Conservation (phyloP, 371 early-diverging fungal species). For the Nosema muscidifuracis region DNA sequence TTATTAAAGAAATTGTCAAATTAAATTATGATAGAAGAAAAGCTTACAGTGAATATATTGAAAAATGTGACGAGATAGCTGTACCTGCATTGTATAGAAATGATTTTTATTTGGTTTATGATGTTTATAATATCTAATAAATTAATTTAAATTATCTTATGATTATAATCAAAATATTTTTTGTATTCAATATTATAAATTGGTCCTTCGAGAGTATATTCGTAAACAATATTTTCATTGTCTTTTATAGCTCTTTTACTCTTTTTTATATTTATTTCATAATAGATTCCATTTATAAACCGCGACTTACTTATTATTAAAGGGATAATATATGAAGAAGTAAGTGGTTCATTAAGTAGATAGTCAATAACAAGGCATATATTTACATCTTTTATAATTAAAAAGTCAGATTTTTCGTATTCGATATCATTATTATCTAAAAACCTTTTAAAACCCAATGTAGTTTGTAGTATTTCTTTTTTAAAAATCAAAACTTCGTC, state of each 20-base stretch:
- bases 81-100: not conserved
- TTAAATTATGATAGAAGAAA: constrained; percentile 1
- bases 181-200: constrained; percentile 12
- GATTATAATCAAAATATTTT: not conserved
- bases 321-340: constrained; percentile 17
- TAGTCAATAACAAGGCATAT: constrained; percentile 20
- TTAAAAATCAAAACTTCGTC: constrained; percentile 27
- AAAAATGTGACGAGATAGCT: constrained; percentile 13
- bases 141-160: not conserved
- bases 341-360: constrained; percentile 18
- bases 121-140: not conserved
- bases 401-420: constrained; percentile 7
- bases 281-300: constrained; percentile 36
- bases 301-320: constrained; percentile 13
- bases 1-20: constrained; percentile 1
- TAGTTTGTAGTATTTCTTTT: not conserved
- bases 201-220: constrained; percentile 16
- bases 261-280: constrained; percentile 11
- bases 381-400: constrained; percentile 5
- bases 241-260: not conserved
- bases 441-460: constrained; percentile 7
- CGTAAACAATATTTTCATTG: not conserved
- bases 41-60: constrained; percentile 23
- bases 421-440: constrained; percentile 17
- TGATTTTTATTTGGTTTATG: constrained; percentile 2